A percentile compares a stretch with the other conserved stretches of the same genome.
Evolutionary conservation across 1,284 basidiomycete species (phyloP).

Genomic region (Leccinum fallax): DNA sequence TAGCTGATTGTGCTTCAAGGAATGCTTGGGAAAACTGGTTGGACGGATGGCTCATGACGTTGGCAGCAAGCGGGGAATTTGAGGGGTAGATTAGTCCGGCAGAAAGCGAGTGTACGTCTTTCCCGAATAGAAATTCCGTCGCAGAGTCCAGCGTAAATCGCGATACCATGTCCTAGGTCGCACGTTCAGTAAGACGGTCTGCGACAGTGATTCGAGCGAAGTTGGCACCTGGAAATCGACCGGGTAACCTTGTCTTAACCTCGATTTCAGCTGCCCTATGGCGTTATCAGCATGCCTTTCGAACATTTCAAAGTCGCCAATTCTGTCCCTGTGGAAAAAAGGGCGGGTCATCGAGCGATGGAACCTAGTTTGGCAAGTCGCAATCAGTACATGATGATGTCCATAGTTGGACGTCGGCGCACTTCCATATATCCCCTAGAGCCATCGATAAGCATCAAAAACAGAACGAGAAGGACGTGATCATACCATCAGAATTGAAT

Average conservation of each 20-base stretch:
- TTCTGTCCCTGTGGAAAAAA: constrained; percentile 54
- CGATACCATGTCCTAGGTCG: constrained; percentile 37
- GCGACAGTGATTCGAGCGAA: not conserved
- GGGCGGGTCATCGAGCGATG: constrained; percentile 61
- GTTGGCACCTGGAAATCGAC: constrained; percentile 53
- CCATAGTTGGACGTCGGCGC: not conserved
- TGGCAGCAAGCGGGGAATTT: constrained; percentile 13
- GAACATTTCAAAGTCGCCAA: constrained; percentile 56
- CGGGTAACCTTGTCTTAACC: constrained; percentile 44
- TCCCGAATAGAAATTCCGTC: constrained; percentile 44
- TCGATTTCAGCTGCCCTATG: constrained; percentile 42
- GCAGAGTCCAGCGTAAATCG: constrained; percentile 47
- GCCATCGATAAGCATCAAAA: constrained; percentile 1
- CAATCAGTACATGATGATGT: constrained; percentile 7
- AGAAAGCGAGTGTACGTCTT: constrained; percentile 33
- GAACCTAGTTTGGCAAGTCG: constrained; percentile 37
- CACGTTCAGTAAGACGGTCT: not conserved
- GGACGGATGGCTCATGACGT: constrained; percentile 24
- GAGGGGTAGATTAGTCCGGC: constrained; percentile 34
- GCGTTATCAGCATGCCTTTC: constrained; percentile 47
- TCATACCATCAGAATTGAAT: constrained; percentile 59
- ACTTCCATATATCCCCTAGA: constrained; percentile 60
- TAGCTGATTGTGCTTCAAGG: constrained; percentile 30
- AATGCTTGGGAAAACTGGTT: constrained; percentile 40
- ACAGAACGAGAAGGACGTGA: not conserved